A percentile compares a stretch with the other conserved stretches of the same genome.
These are phyloP conservation scores for Microsporum audouinii DNA, from an alignment of 2,329 filamentous ascomycete species.

Conservation along the genomic window DNA sequence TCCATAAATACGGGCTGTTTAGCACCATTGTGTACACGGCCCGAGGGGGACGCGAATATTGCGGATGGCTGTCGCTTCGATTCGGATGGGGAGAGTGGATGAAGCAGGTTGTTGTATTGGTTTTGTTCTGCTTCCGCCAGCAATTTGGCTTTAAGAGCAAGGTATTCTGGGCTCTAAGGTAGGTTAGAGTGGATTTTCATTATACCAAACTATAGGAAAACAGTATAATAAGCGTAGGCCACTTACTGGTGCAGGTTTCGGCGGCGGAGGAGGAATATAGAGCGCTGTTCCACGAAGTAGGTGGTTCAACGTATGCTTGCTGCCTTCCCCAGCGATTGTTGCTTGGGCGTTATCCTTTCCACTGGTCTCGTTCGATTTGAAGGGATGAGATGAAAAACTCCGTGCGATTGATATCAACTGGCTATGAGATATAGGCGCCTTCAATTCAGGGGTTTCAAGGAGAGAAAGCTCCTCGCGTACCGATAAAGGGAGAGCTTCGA, in stretches of 20 bases:
- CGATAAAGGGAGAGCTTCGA: conserved; percentile 26
- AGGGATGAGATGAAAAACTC: conserved; percentile 15
- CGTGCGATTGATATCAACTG: conserved; percentile 31
- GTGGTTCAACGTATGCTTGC: conserved; percentile 48
- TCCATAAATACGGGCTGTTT: conserved; percentile 25
- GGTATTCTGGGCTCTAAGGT: conserved; percentile 67
- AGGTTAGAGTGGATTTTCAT: conserved; percentile 8
- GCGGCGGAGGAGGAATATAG: conserved; percentile 67
- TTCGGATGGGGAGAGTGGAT: conserved; percentile 41
- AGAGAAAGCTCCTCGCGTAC: conserved; percentile 26
- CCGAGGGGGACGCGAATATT: conserved; percentile 44
- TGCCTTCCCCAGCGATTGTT: background rate
- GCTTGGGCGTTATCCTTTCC: conserved; percentile 19
- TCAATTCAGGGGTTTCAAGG: conserved; percentile 19
- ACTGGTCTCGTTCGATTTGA: background rate
- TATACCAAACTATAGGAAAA: background rate
- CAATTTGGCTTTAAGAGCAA: conserved; percentile 74
- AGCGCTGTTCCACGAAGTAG: conserved; percentile 61
- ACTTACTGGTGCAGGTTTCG: conserved; percentile 64
- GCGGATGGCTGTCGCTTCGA: conserved; percentile 24
- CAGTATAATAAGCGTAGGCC: background rate
- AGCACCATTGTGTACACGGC: conserved; percentile 20
- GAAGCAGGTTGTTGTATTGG: conserved; percentile 70
- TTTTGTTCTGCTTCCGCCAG: conserved; percentile 72
- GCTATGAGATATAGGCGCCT: conserved; percentile 33